These are phyloP conservation scores for Vanrija humicola DNA, from an alignment of 1,284 basidiomycete species.

Conservation along the genomic window DNA sequence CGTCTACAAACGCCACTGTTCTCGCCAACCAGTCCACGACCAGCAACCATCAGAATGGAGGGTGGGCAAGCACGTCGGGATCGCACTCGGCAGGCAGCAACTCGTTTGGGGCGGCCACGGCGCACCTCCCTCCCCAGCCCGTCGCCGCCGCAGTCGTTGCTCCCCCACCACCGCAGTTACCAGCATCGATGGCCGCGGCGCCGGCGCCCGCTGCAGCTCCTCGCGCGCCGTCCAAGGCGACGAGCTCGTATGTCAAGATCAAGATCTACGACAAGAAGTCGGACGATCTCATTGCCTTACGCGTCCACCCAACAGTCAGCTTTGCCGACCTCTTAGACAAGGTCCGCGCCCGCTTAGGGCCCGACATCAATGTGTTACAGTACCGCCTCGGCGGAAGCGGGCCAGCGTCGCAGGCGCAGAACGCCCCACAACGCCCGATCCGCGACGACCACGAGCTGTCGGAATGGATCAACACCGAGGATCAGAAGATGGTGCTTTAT, in stretches of 20 bases:
- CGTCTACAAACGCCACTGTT: no score
- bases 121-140: no score
- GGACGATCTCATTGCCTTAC: slow-evolving; percentile 92
- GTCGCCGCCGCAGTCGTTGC: no score
- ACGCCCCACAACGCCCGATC: slow-evolving; percentile 53
- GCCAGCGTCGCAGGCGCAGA: no score
- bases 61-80: no score
- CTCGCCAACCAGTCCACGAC: no score
- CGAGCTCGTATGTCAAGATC: slow-evolving; percentile 83
- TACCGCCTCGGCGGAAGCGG: slow-evolving; percentile 64
- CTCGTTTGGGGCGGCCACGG: no score
- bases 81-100: no score
- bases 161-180: no score
- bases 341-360: slow-evolving; percentile 77
- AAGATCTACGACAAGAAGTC: slow-evolving; percentile 91
- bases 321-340: slow-evolving; percentile 83
- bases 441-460: slow-evolving; percentile 67
- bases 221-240: background rate
- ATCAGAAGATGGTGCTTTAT: slow-evolving; percentile 78
- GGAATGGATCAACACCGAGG: slow-evolving; percentile 75
- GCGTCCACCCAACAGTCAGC: slow-evolving; percentile 91
- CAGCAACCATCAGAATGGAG: no score
- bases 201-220: background rate
- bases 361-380: slow-evolving; percentile 64
- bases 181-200: no score